Evolutionary conservation across 2,329 filamentous ascomycete genomes (phyloP).

Genomic region (Sclerotinia minor): DNA sequence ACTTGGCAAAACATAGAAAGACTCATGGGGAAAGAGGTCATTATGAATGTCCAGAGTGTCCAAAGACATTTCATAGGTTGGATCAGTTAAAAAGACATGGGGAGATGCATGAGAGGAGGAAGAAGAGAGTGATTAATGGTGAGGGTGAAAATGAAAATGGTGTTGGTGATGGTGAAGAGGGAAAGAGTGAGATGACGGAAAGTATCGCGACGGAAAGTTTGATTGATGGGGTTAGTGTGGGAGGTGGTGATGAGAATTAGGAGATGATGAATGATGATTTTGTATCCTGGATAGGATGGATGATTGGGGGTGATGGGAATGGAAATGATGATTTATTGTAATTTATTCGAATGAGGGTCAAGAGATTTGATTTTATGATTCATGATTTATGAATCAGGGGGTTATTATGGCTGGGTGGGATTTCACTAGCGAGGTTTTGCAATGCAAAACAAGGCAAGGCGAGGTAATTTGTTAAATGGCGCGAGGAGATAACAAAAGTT

Average conservation of each 20-base stretch:
- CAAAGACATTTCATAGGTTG: constrained; percentile 58
- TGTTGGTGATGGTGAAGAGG: constrained; percentile 4
- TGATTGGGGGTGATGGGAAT: too few species aligned
- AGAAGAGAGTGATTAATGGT: neutral
- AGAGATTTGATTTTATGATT: constrained; percentile 7
- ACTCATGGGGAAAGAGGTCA: constrained; percentile 57
- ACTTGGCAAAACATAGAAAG: constrained; percentile 64
- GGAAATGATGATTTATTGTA: neutral
- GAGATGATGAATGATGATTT: too few species aligned
- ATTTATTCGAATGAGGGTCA: neutral
- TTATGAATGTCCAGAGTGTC: constrained; percentile 55
- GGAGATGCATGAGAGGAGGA: constrained; percentile 38
- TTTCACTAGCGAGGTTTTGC: neutral
- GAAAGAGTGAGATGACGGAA: constrained; percentile 6
- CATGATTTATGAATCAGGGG: neutral
- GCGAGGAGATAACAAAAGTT: neutral
- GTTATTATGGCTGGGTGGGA: neutral
- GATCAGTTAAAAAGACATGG: constrained; percentile 62
- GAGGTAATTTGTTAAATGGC: too few species aligned
- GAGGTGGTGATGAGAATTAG: neutral
- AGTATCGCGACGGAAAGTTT: neutral
- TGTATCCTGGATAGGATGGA: too few species aligned
- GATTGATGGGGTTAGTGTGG: neutral
- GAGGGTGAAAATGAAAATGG: too few species aligned
- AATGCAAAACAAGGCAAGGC: neutral